Evolutionary conservation across 495 filamentous ascomycete species (phyloP).

Genomic region (Tuber microsphaerosporum): DNA sequence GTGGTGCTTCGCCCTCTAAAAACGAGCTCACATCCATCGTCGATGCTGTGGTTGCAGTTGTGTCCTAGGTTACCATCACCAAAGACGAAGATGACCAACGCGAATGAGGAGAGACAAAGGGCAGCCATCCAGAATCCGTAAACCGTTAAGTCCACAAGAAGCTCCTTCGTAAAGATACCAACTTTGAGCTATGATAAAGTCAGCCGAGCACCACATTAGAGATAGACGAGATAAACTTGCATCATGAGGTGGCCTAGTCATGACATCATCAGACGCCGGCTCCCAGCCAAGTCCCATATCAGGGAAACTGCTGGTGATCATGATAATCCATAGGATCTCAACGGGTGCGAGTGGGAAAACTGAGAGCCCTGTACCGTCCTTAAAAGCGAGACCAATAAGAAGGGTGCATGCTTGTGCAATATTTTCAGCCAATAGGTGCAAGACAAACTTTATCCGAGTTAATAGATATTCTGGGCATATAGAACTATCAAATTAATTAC

Average conservation of each 20-base stretch:
- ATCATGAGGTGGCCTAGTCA: conserved; percentile 59
- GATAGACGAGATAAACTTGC: conserved; percentile 39
- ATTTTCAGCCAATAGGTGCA: conserved; percentile 67
- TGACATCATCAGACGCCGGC: conserved; percentile 58
- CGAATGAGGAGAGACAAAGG: conserved; percentile 60
- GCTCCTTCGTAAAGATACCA: conserved; percentile 63
- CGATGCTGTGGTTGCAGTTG: conserved; percentile 57
- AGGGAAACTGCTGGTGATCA: conserved; percentile 65
- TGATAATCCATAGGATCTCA: conserved; percentile 72
- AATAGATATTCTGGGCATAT: not conserved
- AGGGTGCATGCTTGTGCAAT: conserved; percentile 62
- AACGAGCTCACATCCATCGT: conserved; percentile 54
- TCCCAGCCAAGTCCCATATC: conserved; percentile 73
- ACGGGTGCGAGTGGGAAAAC: conserved; percentile 68
- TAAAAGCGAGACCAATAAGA: conserved; percentile 65
- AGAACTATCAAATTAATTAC: conserved; percentile 5
- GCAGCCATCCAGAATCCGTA: conserved; percentile 66
- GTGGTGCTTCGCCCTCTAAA: conserved; percentile 70
- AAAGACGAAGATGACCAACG: conserved; percentile 59
- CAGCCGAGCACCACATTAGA: not conserved
- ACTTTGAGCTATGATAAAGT: conserved; percentile 48
- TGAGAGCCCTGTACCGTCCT: conserved; percentile 56
- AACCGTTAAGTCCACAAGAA: conserved; percentile 60
- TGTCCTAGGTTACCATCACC: conserved; percentile 58
- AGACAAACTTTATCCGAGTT: conserved; percentile 49